Percentiles rank a stretch among this genome's conserved stretches.
These are phyloP conservation scores for Ciborinia camelliae DNA, from an alignment of 2,329 filamentous ascomycete species.

Conservation along the genomic window DNA sequence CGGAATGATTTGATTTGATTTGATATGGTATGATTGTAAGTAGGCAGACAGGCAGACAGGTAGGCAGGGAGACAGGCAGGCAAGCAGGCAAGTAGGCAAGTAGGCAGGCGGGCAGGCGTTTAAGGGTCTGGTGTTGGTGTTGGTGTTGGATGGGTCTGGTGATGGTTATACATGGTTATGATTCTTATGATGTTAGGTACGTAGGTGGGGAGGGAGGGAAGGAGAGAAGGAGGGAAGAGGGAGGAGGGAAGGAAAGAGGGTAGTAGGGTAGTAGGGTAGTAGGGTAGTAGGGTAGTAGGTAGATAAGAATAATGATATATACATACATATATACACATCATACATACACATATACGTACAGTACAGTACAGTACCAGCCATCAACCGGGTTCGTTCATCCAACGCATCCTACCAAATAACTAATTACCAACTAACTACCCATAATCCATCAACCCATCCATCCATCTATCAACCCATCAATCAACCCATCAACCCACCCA, in stretches of 20 bases:
- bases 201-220: too few species aligned
- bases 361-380: too few species aligned
- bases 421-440: too few species aligned
- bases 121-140: not conserved
- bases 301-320: slow-evolving; percentile 15
- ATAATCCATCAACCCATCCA: too few species aligned
- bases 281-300: not conserved
- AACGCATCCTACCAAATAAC: too few species aligned
- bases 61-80: not conserved
- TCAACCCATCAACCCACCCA: too few species aligned
- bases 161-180: not conserved
- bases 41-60: not conserved
- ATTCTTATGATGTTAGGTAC: not conserved
- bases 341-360: not conserved
- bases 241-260: too few species aligned
- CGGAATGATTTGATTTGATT: slow-evolving; percentile 6
- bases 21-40: too few species aligned
- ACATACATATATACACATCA: not conserved
- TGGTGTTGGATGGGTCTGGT: not conserved
- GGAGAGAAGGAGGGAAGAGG: too few species aligned
- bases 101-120: not conserved
- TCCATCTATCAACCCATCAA: too few species aligned
- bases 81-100: not conserved
- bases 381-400: too few species aligned
- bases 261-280: too few species aligned